Conservation (phyloP, 2,329 filamentous ascomycete genomes). For the Pseudocercospora cruenta region DNA sequence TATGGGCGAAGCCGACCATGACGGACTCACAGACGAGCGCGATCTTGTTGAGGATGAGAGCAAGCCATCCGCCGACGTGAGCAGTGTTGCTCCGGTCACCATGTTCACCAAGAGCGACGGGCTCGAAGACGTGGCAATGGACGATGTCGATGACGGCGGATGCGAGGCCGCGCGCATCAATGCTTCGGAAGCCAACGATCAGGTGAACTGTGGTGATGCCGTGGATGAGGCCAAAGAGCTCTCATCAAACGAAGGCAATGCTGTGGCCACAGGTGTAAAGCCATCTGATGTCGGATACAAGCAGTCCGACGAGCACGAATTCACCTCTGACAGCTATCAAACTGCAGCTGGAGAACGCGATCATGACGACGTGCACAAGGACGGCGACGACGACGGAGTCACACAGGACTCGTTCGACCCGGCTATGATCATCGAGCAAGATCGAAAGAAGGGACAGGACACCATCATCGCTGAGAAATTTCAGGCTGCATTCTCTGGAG, state of each 20-base stretch:
- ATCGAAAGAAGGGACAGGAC: neutral
- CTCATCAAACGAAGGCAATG: too few relatives aligned
- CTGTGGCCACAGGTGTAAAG: neutral
- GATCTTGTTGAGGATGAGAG: too few relatives aligned
- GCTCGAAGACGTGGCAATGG: too few relatives aligned
- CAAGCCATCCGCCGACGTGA: too few relatives aligned
- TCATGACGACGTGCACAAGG: neutral
- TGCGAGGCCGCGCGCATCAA: neutral
- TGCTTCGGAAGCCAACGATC: neutral
- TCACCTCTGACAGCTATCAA: neutral
- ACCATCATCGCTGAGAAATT: neutral
- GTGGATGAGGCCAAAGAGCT: too few relatives aligned
- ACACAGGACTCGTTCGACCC: neutral
- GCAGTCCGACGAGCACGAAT: too few relatives aligned
- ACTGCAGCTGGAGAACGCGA: neutral
- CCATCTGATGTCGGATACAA: neutral
- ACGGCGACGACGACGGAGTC: neutral
- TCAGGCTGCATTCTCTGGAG: neutral
- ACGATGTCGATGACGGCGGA: too few relatives aligned
- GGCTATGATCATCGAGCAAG: too few relatives aligned
- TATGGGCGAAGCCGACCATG: too few relatives aligned
- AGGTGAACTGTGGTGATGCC: neutral
- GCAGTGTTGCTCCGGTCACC: too few relatives aligned
- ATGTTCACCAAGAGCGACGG: too few relatives aligned
- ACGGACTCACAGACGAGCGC: too few relatives aligned